Evolutionary conservation across 225 moss, liverwort and hornwort species (phyloP).

Genomic region (Ulota crispa): DNA sequence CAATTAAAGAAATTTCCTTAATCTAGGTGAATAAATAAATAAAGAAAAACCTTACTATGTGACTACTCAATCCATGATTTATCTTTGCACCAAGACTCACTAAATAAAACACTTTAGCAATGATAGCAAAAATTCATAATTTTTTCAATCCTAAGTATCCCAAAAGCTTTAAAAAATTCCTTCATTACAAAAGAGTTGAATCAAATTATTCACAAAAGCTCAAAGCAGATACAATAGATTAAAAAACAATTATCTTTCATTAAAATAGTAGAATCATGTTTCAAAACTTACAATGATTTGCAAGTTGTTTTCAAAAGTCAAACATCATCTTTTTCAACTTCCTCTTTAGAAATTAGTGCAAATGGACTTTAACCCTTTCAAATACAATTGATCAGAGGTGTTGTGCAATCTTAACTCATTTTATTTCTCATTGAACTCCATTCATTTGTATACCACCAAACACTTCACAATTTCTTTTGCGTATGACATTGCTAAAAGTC

Average conservation of each 20-base stretch:
- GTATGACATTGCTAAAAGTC: too few species aligned
- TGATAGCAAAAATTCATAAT: not conserved
- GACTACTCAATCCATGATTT: not conserved
- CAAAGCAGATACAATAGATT: not conserved
- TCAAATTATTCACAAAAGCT: not conserved
- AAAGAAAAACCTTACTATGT: not conserved
- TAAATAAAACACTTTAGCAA: not conserved
- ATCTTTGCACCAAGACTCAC: not conserved
- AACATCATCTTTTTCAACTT: not conserved
- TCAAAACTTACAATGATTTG: not conserved
- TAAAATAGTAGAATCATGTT: not conserved
- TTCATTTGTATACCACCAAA: too few species aligned
- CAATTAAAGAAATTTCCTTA: not conserved
- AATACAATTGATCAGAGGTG: not conserved
- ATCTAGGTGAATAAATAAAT: not conserved
- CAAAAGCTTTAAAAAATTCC: not conserved
- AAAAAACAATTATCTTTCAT: too few species aligned
- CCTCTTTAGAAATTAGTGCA: not conserved
- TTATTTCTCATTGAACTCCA: too few species aligned
- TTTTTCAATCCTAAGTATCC: not conserved
- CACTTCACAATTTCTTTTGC: too few species aligned
- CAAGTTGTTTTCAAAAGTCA: not conserved
- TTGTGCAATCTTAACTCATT: too few species aligned
- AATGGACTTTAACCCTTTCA: not conserved
- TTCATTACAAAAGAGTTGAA: not conserved